Evolutionary conservation across 2,329 filamentous ascomycete species (phyloP), one percentile per base, ranked within the genome.

Genomic region (Cordyceps javanica): DNA sequence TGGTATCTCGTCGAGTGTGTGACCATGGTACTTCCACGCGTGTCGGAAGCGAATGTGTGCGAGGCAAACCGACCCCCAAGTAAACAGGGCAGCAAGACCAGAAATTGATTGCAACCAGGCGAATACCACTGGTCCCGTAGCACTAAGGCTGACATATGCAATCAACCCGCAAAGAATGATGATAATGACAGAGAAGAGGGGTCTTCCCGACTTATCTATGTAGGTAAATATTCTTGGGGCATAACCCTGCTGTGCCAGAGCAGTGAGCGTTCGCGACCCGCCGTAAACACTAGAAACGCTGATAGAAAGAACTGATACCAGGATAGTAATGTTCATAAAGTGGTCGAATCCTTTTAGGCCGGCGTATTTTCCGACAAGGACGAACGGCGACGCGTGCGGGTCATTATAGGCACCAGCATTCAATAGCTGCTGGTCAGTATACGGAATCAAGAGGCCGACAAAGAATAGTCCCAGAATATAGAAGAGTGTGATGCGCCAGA

Each of bases 51-150:
- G 13, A 13, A 42, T 10, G 0, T 55, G 7, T 2, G 28, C 79
- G 19, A 85, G 68, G 67, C 83, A 86, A 64, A 88, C 86, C 46
- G 80, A 83, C 23, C 77, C 82, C 85, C 85, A 88, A 16, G 83
- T 82, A 69, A 87, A 87, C 45, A 88, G 76, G 25, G 82, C 78
- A 13, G 80, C 79, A 2, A 88, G 77, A 55, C 82, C 85, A 3
- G 83, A 86, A 13, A 88, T 73, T 6, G 85, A 81, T 26, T 83
- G 77, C 2, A 88, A 78, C 85, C 85, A 88, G 61, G 81, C 77
- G 56, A 88, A 86, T 14, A 87, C 78, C 0, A 73, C 68, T 5
- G 70, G 67, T 42, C 82, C 82, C 0, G 72, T 70, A 1, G 77
- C 69, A 4, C 69, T 71, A 1, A 77, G 67, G 59, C 74, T 75